These are phyloP conservation scores for Pseudozyma hubeiensis DNA, from an alignment of 1,284 basidiomycete genomes.

Conservation along the genomic window DNA sequence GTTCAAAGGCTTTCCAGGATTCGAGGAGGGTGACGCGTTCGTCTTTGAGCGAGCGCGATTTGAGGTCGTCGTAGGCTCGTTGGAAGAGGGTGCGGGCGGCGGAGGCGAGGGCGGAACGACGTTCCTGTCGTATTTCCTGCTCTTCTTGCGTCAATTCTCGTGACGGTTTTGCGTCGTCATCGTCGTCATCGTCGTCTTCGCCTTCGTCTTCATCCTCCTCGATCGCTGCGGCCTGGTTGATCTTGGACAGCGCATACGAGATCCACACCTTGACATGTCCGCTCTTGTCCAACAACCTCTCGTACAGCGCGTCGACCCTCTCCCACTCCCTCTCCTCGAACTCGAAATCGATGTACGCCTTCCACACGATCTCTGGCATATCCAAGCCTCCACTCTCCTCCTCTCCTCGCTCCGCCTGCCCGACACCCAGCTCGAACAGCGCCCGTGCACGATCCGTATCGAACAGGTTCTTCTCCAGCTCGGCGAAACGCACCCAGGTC, in stretches of 20 bases:
- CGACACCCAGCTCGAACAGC: constrained; percentile 94
- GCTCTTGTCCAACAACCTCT: constrained; percentile 85
- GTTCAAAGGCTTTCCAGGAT: constrained; percentile 92
- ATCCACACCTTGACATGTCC: constrained; percentile 84
- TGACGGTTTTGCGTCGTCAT: constrained; percentile 58
- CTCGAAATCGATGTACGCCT: constrained; percentile 95
- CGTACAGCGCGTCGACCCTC: constrained; percentile 85
- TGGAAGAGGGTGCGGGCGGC: constrained; percentile 83
- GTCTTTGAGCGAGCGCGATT: constrained; percentile 82
- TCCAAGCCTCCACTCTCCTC: constrained; percentile 76
- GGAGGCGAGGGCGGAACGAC: constrained; percentile 75
- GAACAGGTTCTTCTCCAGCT: constrained; percentile 90
- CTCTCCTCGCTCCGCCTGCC: constrained; percentile 72
- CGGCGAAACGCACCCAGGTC: constrained; percentile 94
- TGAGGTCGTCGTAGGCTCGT: constrained; percentile 86
- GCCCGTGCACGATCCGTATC: constrained; percentile 91
- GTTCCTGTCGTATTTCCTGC: constrained; percentile 68
- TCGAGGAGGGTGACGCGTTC: constrained; percentile 91
- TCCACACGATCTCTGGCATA: constrained; percentile 90
- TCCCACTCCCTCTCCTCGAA: constrained; percentile 93
- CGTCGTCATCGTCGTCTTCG: constrained; percentile 73
- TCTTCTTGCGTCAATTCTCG: constrained; percentile 48
- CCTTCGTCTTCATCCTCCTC: constrained; percentile 76
- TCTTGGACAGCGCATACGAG: constrained; percentile 70
- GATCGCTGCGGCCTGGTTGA: constrained; percentile 74